These are phyloP conservation scores for Vickermania spadyakhi DNA, from an alignment of 208 protist genomes.

Conservation along the genomic window DNA sequence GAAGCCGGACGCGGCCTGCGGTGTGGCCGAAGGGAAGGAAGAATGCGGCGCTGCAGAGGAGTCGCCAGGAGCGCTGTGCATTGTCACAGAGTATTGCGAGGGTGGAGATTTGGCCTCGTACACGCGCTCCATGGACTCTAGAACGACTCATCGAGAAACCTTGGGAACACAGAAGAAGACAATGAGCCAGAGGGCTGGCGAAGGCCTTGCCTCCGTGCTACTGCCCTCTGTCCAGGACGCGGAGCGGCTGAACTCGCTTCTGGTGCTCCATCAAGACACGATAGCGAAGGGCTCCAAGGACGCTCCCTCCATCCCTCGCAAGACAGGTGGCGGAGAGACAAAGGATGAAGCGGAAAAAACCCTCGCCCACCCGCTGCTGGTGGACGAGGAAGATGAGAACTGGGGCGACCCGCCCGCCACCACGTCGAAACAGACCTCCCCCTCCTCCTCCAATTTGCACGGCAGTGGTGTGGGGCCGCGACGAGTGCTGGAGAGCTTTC, in stretches of 20 bases:
- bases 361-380: not conserved
- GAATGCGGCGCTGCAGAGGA: not conserved
- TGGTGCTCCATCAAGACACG: not conserved
- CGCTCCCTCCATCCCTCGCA: not conserved
- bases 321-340: not conserved
- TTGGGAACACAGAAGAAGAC: not conserved
- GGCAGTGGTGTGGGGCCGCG: not conserved
- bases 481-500: constrained; percentile 61
- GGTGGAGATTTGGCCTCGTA: constrained; percentile 60
- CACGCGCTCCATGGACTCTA: constrained; percentile 4
- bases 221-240: not conserved
- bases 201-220: not conserved
- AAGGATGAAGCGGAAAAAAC: not conserved
- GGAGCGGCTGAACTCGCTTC: not conserved
- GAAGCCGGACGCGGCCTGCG: constrained; percentile 16
- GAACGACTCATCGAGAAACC: not conserved
- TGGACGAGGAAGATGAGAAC: not conserved
- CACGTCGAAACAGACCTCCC: not conserved
- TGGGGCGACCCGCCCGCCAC: not conserved
- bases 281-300: too few relatives aligned
- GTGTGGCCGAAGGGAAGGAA: not conserved
- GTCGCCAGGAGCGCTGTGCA: constrained; percentile 24
- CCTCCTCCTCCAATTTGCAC: not conserved
- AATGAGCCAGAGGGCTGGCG: not conserved
- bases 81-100: constrained; percentile 82